Percentiles rank a stretch among this genome's conserved stretches.
Evolutionary conservation across 148 eudicot genomes (phyloP).

Genomic region (Gaultheria prostrata): DNA sequence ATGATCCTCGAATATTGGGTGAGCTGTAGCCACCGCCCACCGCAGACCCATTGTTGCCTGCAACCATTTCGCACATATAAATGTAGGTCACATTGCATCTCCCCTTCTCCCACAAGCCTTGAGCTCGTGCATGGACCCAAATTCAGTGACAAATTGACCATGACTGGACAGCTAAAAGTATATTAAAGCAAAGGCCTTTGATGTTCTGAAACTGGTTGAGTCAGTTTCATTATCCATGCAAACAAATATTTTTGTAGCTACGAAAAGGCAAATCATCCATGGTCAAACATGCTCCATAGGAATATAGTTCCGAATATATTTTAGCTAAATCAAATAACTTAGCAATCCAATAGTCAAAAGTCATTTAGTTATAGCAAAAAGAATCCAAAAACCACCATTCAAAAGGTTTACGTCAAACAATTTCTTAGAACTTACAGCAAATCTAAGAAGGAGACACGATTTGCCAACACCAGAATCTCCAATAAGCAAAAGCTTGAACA

Average conservation of each 20-base stretch:
- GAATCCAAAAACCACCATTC: background rate
- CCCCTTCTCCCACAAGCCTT: background rate
- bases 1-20: background rate
- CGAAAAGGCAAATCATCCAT: background rate
- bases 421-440: constrained; percentile 19
- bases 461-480: constrained; percentile 31
- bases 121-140: background rate
- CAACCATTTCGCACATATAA: background rate
- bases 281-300: background rate
- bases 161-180: background rate
- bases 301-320: background rate
- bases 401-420: background rate
- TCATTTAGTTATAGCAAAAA: background rate
- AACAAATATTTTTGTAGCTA: background rate
- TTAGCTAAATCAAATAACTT: background rate
- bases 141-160: background rate
- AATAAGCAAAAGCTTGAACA: constrained; percentile 29
- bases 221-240: background rate
- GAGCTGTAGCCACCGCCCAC: background rate
- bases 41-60: background rate
- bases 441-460: constrained; percentile 25
- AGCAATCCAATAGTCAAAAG: background rate
- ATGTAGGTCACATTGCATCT: background rate
- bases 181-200: background rate
- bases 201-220: background rate